Percentiles rank a stretch among this genome's conserved stretches.
phyloP scores from a whole-genome alignment of 2,329 filamentous ascomycete species.

The Penicillium glabrum region DNA sequence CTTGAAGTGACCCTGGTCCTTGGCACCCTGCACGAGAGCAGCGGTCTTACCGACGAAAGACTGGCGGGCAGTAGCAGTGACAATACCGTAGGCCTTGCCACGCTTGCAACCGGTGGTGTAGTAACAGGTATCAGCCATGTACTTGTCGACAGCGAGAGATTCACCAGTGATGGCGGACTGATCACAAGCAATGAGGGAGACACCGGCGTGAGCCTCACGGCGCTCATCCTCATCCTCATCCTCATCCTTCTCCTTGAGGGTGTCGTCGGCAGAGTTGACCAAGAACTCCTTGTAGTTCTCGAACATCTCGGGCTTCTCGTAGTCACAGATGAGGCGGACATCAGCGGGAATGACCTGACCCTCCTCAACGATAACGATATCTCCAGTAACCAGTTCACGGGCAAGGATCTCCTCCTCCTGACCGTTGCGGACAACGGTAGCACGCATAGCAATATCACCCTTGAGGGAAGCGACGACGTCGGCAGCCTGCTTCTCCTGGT shows the following conservation, averaged over 20 bases:
- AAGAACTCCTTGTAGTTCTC: slow-evolving; percentile 67
- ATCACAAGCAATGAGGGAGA: slow-evolving; percentile 68
- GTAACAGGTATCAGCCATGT: slow-evolving; percentile 73
- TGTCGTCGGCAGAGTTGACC: slow-evolving; percentile 58
- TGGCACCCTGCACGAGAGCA: slow-evolving; percentile 69
- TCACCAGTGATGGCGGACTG: slow-evolving; percentile 81
- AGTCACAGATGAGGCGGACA: slow-evolving; percentile 70
- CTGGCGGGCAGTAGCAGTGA: slow-evolving; percentile 65
- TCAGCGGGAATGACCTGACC: slow-evolving; percentile 70
- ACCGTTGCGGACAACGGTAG: slow-evolving; percentile 66
- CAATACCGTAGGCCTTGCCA: slow-evolving; percentile 71
- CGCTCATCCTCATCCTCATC: neutral
- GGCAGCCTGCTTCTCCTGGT: slow-evolving; percentile 77
- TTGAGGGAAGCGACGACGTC: slow-evolving; percentile 73
- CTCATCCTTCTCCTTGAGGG: slow-evolving; percentile 58
- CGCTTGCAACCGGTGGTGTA: slow-evolving; percentile 82
- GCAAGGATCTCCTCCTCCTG: slow-evolving; percentile 67
- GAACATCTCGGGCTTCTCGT: slow-evolving; percentile 66
- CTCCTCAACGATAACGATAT: slow-evolving; percentile 74
- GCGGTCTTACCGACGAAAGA: slow-evolving; percentile 78
- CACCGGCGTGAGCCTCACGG: slow-evolving; percentile 45
- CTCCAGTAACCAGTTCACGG: slow-evolving; percentile 72
- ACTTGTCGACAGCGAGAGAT: slow-evolving; percentile 61
- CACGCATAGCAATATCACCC: slow-evolving; percentile 77
- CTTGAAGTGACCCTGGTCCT: slow-evolving; percentile 78